Evolutionary conservation across 2,329 filamentous ascomycete genomes (phyloP).

Genomic region (Onygenales sp.): DNA sequence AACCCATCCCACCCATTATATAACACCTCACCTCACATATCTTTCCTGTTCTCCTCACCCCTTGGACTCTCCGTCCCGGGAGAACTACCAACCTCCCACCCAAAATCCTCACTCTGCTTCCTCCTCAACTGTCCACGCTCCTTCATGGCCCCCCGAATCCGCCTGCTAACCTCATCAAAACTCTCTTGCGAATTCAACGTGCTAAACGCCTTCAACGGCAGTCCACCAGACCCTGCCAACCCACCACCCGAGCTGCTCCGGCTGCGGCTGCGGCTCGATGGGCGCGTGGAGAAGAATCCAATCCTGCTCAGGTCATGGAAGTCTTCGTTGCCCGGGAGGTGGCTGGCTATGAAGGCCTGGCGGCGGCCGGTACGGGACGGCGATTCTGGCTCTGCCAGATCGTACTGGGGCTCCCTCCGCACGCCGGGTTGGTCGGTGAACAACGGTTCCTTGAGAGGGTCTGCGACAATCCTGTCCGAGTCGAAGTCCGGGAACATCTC

Average conservation of each 20-base stretch:
- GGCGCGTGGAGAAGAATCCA: conserved; percentile 81
- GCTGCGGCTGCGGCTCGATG: conserved; percentile 60
- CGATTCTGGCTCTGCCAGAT: neutral
- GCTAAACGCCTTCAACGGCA: conserved; percentile 62
- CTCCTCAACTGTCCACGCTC: conserved; percentile 59
- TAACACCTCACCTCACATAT: conserved; percentile 16
- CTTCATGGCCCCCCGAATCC: conserved; percentile 76
- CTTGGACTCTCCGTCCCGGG: conserved; percentile 23
- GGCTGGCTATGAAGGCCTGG: conserved; percentile 20
- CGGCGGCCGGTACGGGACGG: neutral
- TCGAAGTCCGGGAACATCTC: conserved; percentile 98
- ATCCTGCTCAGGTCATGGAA: conserved; percentile 84
- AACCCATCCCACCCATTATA: neutral
- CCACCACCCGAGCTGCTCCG: conserved; percentile 60
- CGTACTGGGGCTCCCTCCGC: conserved; percentile 16
- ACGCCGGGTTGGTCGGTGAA: conserved; percentile 11
- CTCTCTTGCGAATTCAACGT: conserved; percentile 56
- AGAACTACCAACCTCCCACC: conserved; percentile 30
- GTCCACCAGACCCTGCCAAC: conserved; percentile 50
- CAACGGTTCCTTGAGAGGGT: conserved; percentile 34
- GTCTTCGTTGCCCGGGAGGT: conserved; percentile 78
- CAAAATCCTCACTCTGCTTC: conserved; percentile 35
- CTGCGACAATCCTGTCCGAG: conserved; percentile 56
- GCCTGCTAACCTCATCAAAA: conserved; percentile 72
- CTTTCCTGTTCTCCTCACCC: conserved; percentile 28